Conservation (phyloP, 805 yeast genomes). For the Saturnispora ahearnii region DNA sequence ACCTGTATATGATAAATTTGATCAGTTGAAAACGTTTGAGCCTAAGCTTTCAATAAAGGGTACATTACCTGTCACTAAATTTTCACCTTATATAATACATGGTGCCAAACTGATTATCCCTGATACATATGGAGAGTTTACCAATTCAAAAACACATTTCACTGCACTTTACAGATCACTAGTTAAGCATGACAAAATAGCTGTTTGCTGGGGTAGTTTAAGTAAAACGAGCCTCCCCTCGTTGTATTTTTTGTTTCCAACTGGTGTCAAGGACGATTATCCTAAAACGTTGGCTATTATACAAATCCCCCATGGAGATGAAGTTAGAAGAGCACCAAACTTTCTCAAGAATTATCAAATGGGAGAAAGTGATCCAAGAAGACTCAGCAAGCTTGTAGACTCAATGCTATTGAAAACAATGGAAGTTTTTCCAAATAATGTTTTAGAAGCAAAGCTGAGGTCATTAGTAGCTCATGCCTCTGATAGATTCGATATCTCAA, state of each 20-base stretch:
- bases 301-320: constrained; percentile 66
- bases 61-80: constrained; percentile 41
- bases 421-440: constrained; percentile 41
- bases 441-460: constrained; percentile 56
- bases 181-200: constrained; percentile 42
- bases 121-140: constrained; percentile 42
- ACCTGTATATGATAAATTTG: constrained; percentile 29
- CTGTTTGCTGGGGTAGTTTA: constrained; percentile 64
- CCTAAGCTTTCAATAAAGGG: constrained; percentile 49
- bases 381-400: constrained; percentile 19
- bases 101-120: constrained; percentile 62
- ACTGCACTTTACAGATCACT: constrained; percentile 59
- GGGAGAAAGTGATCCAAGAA: constrained; percentile 11
- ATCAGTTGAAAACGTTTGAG: constrained; percentile 20
- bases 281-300: constrained; percentile 72
- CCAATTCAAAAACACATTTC: constrained; percentile 60
- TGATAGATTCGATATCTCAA: constrained; percentile 30
- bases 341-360: constrained; percentile 18
- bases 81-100: constrained; percentile 43
- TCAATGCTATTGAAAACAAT: constrained; percentile 15
- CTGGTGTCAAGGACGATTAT: constrained; percentile 25
- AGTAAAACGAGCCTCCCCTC: constrained; percentile 46
- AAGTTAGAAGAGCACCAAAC: constrained; percentile 56
- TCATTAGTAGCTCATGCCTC: constrained; percentile 56
- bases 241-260: constrained; percentile 53